Percentiles rank a stretch among this genome's conserved stretches.
Evolutionary conservation across 1,139 yeast genomes (phyloP).

Genomic region (Petasospora fabianii): DNA sequence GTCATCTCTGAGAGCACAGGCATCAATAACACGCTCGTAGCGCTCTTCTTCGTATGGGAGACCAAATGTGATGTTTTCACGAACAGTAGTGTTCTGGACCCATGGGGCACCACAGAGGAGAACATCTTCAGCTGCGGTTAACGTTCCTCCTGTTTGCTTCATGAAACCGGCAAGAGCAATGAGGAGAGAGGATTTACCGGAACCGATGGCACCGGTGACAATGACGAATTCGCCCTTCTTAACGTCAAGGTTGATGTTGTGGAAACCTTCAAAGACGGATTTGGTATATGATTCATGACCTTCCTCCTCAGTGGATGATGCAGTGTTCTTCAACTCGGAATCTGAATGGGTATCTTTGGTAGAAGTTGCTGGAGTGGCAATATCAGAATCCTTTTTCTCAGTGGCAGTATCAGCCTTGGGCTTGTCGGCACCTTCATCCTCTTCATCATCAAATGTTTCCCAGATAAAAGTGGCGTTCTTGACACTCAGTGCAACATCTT

Average conservation of each 20-base stretch:
- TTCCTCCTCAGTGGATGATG: constrained; percentile 4
- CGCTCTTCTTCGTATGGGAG: constrained; percentile 47
- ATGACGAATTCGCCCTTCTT: constrained; percentile 43
- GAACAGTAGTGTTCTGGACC: constrained; percentile 81
- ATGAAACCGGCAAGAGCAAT: constrained; percentile 49
- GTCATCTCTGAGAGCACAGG: constrained; percentile 69
- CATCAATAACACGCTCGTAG: constrained; percentile 54
- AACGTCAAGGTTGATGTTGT: constrained; percentile 35
- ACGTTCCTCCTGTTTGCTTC: constrained; percentile 40
- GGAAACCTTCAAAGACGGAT: constrained; percentile 39
- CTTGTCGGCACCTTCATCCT: constrained; percentile 14
- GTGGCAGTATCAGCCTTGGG: neutral
- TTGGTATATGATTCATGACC: constrained; percentile 11
- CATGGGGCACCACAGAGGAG: constrained; percentile 58
- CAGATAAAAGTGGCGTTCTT: constrained; percentile 60
- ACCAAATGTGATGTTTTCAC: constrained; percentile 76
- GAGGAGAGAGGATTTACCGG: constrained; percentile 46
- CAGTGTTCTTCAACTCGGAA: constrained; percentile 7
- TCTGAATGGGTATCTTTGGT: constrained; percentile 3
- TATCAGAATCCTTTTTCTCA: neutral
- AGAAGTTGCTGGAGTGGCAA: too few relatives aligned
- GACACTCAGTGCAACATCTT: constrained; percentile 42
- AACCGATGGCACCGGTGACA: constrained; percentile 47
- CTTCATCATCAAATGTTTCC: constrained; percentile 49
- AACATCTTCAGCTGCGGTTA: constrained; percentile 38